Conservation (phyloP, 2,329 filamentous ascomycete species). For the Curvularia hawaiiensis region DNA sequence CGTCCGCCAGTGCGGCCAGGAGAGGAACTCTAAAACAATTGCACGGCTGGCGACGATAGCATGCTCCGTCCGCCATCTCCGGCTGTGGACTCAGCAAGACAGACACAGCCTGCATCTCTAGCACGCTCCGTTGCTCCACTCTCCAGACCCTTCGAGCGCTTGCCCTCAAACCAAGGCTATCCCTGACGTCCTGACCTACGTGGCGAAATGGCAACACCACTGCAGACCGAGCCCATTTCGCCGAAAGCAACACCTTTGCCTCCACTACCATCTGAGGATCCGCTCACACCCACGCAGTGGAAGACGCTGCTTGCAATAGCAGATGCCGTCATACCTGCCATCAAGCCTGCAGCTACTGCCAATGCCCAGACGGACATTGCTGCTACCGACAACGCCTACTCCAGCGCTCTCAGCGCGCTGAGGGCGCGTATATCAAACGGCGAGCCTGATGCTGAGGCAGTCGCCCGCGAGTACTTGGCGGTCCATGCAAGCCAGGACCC, state of each 20-base stretch:
- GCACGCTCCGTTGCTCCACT: conserved; percentile 2
- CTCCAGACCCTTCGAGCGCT: conserved; percentile 10
- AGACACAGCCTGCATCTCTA: conserved; percentile 8
- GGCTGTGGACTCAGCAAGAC: conserved; percentile 1
- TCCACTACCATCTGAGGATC: conserved; percentile 52
- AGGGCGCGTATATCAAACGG: conserved; percentile 30
- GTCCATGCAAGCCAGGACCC: conserved; percentile 59
- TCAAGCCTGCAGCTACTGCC: conserved; percentile 51
- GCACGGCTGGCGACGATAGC: conserved; percentile 4
- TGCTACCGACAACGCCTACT: conserved; percentile 58
- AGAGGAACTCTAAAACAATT: conserved; percentile 3
- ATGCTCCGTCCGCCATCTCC: conserved; percentile 3
- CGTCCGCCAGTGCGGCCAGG: not conserved
- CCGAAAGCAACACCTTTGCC: conserved; percentile 52
- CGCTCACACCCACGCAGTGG: conserved; percentile 64
- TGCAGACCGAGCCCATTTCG: conserved; percentile 32
- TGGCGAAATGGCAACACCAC: conserved; percentile 33
- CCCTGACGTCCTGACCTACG: conserved; percentile 9
- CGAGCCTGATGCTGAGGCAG: conserved; percentile 45
- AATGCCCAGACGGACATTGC: conserved; percentile 48
- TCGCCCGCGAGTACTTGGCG: conserved; percentile 59
- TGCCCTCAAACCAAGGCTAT: conserved; percentile 9
- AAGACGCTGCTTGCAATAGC: conserved; percentile 61
- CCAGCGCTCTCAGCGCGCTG: conserved; percentile 49
- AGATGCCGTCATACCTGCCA: conserved; percentile 64